Evolutionary conservation across 2,329 filamentous ascomycete species (phyloP).

Genomic region (Microdochium nivale): DNA sequence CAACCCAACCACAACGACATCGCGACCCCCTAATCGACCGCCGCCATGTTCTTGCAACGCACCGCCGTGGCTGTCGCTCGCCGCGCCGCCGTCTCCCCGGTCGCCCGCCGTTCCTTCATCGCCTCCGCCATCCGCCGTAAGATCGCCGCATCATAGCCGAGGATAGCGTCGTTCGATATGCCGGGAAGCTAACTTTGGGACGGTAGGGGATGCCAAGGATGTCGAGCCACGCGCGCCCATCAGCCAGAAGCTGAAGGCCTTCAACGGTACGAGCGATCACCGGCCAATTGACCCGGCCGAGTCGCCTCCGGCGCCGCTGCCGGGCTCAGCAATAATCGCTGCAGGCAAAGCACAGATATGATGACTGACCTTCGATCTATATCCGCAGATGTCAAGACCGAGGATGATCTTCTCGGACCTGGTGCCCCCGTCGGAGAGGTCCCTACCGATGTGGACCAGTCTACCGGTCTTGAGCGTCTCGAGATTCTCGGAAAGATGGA

Average conservation of each 20-base stretch:
- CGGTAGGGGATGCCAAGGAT: slow-evolving; percentile 32
- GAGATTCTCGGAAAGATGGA: slow-evolving; percentile 99
- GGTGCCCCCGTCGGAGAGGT: slow-evolving; percentile 77
- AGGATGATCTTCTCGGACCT: slow-evolving; percentile 76
- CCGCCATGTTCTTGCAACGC: slow-evolving; percentile 56
- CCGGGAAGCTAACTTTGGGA: not conserved
- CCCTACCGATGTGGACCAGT: slow-evolving; percentile 89
- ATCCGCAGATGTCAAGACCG: slow-evolving; percentile 66
- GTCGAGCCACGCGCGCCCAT: slow-evolving; percentile 36
- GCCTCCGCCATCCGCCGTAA: slow-evolving; percentile 55
- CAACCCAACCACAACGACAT: slow-evolving; percentile 11
- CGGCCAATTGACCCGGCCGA: not conserved
- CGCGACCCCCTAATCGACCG: slow-evolving; percentile 15
- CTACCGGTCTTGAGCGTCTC: slow-evolving; percentile 95
- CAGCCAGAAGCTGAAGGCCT: slow-evolving; percentile 27
- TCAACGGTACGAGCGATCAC: slow-evolving; percentile 33
- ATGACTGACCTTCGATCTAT: slow-evolving; percentile 3
- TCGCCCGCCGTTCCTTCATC: slow-evolving; percentile 49
- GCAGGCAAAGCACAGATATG: not conserved
- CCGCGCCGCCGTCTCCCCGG: slow-evolving; percentile 45
- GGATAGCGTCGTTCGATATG: slow-evolving; percentile 19
- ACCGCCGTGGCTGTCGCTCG: slow-evolving; percentile 52
- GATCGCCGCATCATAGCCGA: slow-evolving; percentile 10
- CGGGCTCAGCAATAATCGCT: not conserved
- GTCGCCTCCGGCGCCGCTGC: not conserved